Evolutionary conservation across 768 basidiomycete species (phyloP).

Genomic region (Tricholoma matsutake): DNA sequence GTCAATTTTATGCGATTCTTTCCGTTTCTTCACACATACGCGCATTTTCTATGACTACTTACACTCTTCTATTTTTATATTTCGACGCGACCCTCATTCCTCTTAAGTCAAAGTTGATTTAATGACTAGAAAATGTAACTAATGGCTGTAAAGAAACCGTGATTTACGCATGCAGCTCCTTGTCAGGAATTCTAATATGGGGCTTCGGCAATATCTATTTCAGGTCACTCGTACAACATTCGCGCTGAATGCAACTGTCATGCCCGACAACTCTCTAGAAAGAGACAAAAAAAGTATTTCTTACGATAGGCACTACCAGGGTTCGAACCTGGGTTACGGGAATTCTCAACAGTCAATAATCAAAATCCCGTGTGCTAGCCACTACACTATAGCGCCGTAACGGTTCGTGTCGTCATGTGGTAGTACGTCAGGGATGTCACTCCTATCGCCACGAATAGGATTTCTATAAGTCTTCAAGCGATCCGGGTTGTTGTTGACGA

Average conservation of each 20-base stretch:
- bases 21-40: neutral
- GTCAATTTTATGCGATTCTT: neutral
- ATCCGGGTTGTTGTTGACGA: too few species aligned
- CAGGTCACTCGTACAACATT: too few species aligned
- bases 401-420: too few species aligned
- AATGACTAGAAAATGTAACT: neutral
- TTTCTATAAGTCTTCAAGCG: too few species aligned
- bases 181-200: too few species aligned
- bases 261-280: too few species aligned
- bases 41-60: neutral
- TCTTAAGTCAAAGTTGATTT: neutral
- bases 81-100: neutral
- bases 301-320: conserved; percentile 6
- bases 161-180: too few species aligned
- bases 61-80: neutral
- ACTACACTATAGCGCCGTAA: conserved; percentile 5
- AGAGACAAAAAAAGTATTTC: too few species aligned
- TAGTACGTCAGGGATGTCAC: too few species aligned
- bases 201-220: too few species aligned
- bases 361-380: conserved; percentile 6
- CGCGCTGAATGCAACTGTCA: too few species aligned
- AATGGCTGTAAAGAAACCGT: neutral
- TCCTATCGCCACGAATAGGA: too few species aligned
- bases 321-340: conserved; percentile 7
- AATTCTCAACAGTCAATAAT: neutral